Evolutionary conservation across 345 rosid species (phyloP), one percentile per base, ranked within the genome.

Genomic region (Pugionium dolabratum): DNA sequence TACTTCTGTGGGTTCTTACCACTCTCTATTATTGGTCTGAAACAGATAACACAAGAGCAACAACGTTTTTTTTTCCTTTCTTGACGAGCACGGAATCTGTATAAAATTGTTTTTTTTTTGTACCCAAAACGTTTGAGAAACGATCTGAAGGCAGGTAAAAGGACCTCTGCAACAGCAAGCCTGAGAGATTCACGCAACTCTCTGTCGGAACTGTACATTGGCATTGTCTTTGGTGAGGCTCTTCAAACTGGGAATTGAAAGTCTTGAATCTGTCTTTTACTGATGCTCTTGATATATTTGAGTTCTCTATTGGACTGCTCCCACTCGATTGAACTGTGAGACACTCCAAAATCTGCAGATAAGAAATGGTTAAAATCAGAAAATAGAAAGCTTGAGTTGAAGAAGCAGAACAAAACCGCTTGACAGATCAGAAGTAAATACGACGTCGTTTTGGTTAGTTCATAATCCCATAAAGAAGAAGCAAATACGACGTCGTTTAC

Each of bases 131-230:
- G 95, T 79, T 80, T 88, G 58, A 81, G 46, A 79, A 94, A 94
- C 3, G 99, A 94, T 82, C 99, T 74, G 54, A 84, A 85, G 1
- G 99, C 99, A 46, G 99, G 99, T 79, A 94, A 79, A 62, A 94
- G 88, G 25, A 94, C 95, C 76, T 94, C 97, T 1, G 99, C 97
- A 55, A 94, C 99, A 36, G 99, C 97, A 3, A 94, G 95, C 62
- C 96, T 84, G 34, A 94, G 72, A 27, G 97, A 94, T 58, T 94
- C 97, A 0, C 97, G 86, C 64, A 91, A 67, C 73, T 94, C 97
- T 7, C 95, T 91, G 84, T 94, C 99, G 96, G 99, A 62, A 94
- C 93, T 3, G 95, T 87, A 97, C 99, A 91, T 50, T 94, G 99
- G 26, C 91, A 88, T 79, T 94, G 99, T 66, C 95, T 86, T 49